Evolutionary conservation across 306 rosid genomes (phyloP).

Genomic region (Castanea mollissima): DNA sequence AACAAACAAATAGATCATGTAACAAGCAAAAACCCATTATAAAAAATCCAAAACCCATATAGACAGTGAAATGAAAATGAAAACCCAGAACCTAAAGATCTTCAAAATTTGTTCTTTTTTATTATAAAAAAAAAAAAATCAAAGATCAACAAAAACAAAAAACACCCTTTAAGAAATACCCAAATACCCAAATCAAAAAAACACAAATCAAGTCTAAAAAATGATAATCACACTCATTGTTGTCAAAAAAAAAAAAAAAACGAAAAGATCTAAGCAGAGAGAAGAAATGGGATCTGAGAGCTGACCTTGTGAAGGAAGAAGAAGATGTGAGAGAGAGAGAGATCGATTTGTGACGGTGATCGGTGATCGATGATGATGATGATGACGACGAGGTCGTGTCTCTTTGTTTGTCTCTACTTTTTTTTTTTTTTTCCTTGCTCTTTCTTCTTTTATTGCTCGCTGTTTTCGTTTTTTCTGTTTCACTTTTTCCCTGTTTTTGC

Average conservation of each 20-base stretch:
- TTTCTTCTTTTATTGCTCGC: neutral
- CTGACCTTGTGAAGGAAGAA: neutral
- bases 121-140: neutral
- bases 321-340: neutral
- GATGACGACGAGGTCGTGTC: neutral
- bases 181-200: neutral
- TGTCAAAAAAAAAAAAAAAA: neutral
- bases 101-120: neutral
- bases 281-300: conserved; percentile 1
- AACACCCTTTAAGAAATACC: neutral
- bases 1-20: neutral
- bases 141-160: neutral
- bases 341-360: neutral
- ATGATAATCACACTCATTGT: neutral
- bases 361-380: neutral
- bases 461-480: conserved; percentile 3
- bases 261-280: neutral
- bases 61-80: neutral
- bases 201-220: neutral
- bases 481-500: neutral
- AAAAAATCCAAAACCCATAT: neutral
- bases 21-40: neutral
- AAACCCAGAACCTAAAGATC: neutral
- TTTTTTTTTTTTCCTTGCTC: neutral
- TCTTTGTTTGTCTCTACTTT: neutral